Base-by-base conservation (phyloP, 176 grass and related monocot genomes). In the Carex kokanica region DNA sequence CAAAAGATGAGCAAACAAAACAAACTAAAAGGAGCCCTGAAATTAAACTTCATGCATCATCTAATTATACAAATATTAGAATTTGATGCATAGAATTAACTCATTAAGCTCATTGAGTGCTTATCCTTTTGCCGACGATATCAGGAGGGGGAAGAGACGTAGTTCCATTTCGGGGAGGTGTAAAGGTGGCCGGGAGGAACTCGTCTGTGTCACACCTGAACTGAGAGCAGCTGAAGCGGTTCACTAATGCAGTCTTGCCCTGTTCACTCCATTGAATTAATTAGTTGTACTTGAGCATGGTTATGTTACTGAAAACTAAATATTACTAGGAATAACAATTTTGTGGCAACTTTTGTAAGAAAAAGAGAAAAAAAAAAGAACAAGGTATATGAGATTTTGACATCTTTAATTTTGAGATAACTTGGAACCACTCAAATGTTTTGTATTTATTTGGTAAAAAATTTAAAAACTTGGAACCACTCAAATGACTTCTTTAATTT, bases 171-270 rank as follows among this genome's bases (percentile, higher is more conserved):
- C 89, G 87, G 5, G 93, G 81, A 64, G 91, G 87, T 17, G 70
- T 62, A 74, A 93, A 89, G 25, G 83, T 16, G n/a, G 85, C 93
- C 2, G 93, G 93, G 34, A 91, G 85, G 85, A 64, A 89, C 4
- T 93, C 89, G 21, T 85, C 83, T 21, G 51, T 62, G 61, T 15
- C 27, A 81, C 93, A 91, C 17, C 20, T 49, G 57, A 93, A 89
- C 17, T 21, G 78, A 55, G 74, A 55, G 61, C 45, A 27, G 49
- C 24, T 74, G 15, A 93, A 88, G 75, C 86, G 67, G 9, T 69
- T 6, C 87, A 38, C 71, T 63, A 93, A 40, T 41, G 25, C 78
- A 4, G 8, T 23, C 83, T 67, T 85, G 5, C 94, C 94, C 94
- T 93, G 66, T n/a, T 29, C 3, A 67, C 45, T 41, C 18, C 8